Percentiles rank a stretch among this genome's conserved stretches.
Conservation (phyloP, 2,329 filamentous ascomycete species). For the Diaporthe nobilis region DNA sequence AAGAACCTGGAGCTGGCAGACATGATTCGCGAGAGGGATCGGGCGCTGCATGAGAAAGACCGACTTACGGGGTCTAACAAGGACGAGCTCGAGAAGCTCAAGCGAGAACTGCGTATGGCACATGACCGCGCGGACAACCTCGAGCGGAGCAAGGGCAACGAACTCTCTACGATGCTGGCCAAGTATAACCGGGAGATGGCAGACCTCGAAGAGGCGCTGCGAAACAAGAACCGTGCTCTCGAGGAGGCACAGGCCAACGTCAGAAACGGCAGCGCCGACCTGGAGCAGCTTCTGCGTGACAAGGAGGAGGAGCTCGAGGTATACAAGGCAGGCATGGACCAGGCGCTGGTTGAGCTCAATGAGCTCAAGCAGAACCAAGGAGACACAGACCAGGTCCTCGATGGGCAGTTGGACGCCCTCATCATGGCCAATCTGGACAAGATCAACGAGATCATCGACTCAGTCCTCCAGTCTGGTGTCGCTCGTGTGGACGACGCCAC, state of each 20-base stretch:
- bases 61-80: conserved; percentile 87
- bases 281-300: conserved; percentile 87
- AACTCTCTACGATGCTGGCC: conserved; percentile 92
- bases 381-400: conserved; percentile 83
- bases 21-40: conserved; percentile 97
- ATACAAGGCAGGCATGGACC: conserved; percentile 98
- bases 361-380: conserved; percentile 84
- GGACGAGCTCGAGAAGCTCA: conserved; percentile 94
- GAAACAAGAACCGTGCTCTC: conserved; percentile 88
- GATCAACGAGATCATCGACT: conserved; percentile 98
- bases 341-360: conserved; percentile 92
- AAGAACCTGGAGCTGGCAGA: conserved; percentile 99
- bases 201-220: conserved; percentile 92
- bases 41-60: conserved; percentile 94
- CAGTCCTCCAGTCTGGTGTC: conserved; percentile 92
- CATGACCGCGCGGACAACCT: conserved; percentile 92
- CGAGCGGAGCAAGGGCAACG: conserved; percentile 93
- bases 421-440: conserved; percentile 89
- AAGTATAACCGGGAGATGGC: conserved; percentile 98
- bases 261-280: conserved; percentile 85
- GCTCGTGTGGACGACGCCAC: conserved; percentile 95
- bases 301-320: conserved; percentile 99
- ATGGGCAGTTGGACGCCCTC: conserved; percentile 91
- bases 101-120: conserved; percentile 92
- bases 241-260: conserved; percentile 86